Base-by-base conservation (phyloP, 768 basidiomycete genomes). In the Podaxis sp. region DNA sequence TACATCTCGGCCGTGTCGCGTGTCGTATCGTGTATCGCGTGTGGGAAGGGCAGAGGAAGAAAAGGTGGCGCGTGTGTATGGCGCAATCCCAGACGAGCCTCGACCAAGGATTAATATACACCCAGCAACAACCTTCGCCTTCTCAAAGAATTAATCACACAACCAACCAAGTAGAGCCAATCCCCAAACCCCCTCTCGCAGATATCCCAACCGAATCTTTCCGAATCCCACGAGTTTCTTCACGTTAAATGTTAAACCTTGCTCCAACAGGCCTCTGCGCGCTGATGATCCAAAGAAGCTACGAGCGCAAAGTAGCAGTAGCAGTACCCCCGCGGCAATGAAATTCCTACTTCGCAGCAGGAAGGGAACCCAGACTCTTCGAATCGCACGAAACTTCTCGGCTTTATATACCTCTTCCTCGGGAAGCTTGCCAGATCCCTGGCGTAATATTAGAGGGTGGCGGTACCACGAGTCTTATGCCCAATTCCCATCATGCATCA, bases 391-490 rank as follows among this genome's bases (percentile, higher is more conserved):
- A 47, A 57, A 35, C 9, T 50, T 50, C 50, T 57, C 57, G 36
- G 48, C 18, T 47, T 57, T 57, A 57, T 57, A 50, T 57, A 50
- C 28, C 16, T 27, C 55, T 47, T 35, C 55, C 55, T 25, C 40
- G 25, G 54, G 54, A 42, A 35, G 32, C 11, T 51, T 52, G n/a
- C 50, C 47, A 48, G 7, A 10, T 21, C 46, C 46, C 14, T 18
- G 2, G 16, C 18, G 16, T 16, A 44, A 44, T 44, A n/a, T 18
- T 21, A 21, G 18, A n/a, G 47, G 25, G 47, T 48, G 47, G 47
- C 47, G 47, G 25, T 23, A 48, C 25, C 47, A 48, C 42, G 42
- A 18, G 42, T 44, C 18, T 44, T n/a, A 9, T 7, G 42, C 21
- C 47, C 47, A 23, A 25, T 48, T 48, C 47, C 47, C 47, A 48